These are phyloP conservation scores for Kodamaea leandrae DNA, from an alignment of 805 yeast genomes.

Conservation along the genomic window DNA sequence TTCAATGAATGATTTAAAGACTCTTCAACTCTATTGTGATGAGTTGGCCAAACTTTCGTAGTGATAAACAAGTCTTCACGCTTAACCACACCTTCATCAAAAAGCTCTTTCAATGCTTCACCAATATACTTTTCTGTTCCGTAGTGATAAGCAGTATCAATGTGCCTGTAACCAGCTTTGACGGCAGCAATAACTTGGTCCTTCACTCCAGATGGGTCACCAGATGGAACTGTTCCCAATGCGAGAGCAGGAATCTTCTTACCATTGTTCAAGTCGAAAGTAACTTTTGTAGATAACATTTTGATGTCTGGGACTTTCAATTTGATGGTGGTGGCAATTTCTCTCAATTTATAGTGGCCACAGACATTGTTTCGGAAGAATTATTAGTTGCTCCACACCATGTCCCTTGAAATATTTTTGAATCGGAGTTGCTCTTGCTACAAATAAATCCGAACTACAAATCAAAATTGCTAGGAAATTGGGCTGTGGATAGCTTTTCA, in stretches of 20 bases:
- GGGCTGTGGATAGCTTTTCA: no score
- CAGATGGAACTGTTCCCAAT: conserved; percentile 49
- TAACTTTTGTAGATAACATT: conserved; percentile 33
- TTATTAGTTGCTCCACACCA: no score
- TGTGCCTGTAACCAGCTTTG: conserved; percentile 47
- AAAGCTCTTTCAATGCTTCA: conserved; percentile 45
- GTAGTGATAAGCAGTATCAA: conserved; percentile 54
- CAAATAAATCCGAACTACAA: no score
- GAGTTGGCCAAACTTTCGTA: conserved; percentile 44
- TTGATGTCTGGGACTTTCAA: conserved; percentile 2
- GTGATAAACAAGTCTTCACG: conserved; percentile 45
- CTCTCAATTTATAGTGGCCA: no score
- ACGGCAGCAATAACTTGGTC: conserved; percentile 36
- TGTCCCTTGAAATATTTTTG: no score
- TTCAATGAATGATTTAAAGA: conserved; percentile 42
- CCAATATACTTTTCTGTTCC: conserved; percentile 45
- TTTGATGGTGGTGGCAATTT: no score
- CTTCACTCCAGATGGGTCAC: conserved; percentile 29
- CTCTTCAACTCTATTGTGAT: conserved; percentile 38
- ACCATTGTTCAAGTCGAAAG: conserved; percentile 55
- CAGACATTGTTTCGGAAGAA: no score
- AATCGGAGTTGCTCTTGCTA: no score
- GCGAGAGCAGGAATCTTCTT: conserved; percentile 63
- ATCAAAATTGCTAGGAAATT: no score
- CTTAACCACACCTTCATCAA: conserved; percentile 46